A percentile compares a stretch with the other conserved stretches of the same genome.
phyloP scores from a whole-genome alignment of 768 basidiomycete genomes.

The Rhizopogon rudus region DNA sequence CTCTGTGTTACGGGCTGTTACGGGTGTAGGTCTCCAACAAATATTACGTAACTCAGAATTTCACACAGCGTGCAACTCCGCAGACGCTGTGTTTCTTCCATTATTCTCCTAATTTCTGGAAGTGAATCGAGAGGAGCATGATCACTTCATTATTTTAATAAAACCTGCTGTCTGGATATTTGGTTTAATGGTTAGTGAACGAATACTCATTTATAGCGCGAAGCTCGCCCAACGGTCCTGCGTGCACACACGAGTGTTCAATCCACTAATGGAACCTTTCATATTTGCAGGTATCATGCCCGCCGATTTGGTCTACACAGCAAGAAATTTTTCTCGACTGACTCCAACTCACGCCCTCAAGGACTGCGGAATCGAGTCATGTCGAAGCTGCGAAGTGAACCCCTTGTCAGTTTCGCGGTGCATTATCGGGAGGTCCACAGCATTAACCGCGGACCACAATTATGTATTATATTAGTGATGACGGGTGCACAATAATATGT shows the following conservation, averaged over 20 bases:
- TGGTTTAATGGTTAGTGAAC: too few species aligned
- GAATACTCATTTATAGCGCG: too few species aligned
- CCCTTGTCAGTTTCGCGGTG: neutral
- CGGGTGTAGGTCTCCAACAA: neutral
- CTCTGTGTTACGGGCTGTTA: neutral
- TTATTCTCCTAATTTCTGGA: neutral
- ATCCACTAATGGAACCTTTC: too few species aligned
- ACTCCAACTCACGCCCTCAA: too few species aligned
- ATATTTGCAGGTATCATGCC: neutral
- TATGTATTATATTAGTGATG: too few species aligned
- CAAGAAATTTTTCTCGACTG: neutral
- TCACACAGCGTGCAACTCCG: neutral
- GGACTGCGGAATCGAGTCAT: neutral
- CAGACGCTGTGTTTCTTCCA: neutral
- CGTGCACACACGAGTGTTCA: too few species aligned
- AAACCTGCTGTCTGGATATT: too few species aligned
- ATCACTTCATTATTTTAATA: neutral
- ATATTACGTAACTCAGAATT: neutral
- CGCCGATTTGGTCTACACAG: neutral
- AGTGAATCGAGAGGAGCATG: neutral
- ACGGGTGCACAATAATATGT: neutral
- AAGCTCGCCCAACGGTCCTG: too few species aligned
- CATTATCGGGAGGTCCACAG: neutral
- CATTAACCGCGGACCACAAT: neutral
- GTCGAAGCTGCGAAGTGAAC: neutral